A percentile compares a stretch with the other conserved stretches of the same genome.
Conservation (phyloP, 768 basidiomycete genomes). For the Hypholoma fasciculare region DNA sequence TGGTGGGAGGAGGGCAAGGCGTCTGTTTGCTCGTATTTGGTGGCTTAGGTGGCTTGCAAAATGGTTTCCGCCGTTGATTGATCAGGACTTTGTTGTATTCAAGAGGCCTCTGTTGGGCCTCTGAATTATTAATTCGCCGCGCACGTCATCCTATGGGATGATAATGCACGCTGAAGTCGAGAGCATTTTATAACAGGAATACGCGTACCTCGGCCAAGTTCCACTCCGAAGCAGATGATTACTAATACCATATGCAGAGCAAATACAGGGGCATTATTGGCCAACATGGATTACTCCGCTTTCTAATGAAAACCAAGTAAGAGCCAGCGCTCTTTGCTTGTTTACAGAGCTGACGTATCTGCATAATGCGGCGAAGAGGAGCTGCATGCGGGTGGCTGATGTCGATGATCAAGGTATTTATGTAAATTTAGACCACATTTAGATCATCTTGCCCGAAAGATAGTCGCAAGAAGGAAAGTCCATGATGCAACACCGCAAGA, state of each 20-base stretch:
- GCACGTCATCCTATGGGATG: too few relatives aligned
- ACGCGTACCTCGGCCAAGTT: not conserved
- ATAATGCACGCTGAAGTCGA: too few relatives aligned
- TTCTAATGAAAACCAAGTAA: not conserved
- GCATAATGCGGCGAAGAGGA: too few relatives aligned
- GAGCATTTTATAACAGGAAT: not conserved
- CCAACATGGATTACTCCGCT: not conserved
- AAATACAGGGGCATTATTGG: not conserved
- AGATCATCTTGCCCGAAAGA: too few relatives aligned
- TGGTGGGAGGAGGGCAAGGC: conserved; percentile 5
- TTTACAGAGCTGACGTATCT: too few relatives aligned
- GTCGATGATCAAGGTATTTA: too few relatives aligned
- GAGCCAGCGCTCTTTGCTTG: too few relatives aligned
- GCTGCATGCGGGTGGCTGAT: too few relatives aligned
- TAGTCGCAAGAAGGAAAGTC: too few relatives aligned
- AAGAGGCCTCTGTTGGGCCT: not conserved
- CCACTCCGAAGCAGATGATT: not conserved
- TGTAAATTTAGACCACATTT: too few relatives aligned
- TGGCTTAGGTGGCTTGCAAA: not conserved
- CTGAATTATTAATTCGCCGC: too few relatives aligned
- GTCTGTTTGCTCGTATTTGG: not conserved
- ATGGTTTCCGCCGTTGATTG: not conserved
- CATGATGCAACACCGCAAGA: too few relatives aligned
- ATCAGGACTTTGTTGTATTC: not conserved
- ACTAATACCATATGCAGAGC: not conserved